Evolutionary conservation across 495 filamentous ascomycete species (phyloP).

Genomic region (Xylaria bambusicola): DNA sequence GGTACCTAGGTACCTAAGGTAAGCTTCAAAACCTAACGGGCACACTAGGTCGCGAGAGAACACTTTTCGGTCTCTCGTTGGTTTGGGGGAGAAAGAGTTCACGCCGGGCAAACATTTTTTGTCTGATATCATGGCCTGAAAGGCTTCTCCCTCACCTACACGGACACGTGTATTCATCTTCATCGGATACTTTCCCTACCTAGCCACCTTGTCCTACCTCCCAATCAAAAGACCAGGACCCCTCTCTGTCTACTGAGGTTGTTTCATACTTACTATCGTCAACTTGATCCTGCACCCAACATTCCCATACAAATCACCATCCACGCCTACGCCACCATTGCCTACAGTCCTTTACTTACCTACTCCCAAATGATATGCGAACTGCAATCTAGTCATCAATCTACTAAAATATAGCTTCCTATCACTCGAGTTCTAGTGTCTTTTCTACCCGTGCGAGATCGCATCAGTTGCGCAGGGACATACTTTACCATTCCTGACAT

Average conservation of each 20-base stretch:
- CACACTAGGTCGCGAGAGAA: conserved; percentile 7
- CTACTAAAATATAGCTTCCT: no score
- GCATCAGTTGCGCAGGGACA: no score
- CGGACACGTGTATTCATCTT: no score
- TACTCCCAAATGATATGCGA: no score
- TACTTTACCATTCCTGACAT: no score
- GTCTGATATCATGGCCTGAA: neutral
- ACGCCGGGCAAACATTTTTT: neutral
- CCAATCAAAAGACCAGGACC: neutral
- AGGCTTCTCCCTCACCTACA: neutral
- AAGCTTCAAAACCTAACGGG: no score
- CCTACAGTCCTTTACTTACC: neutral
- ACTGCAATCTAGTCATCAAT: no score
- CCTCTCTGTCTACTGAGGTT: neutral
- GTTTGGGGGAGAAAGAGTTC: neutral
- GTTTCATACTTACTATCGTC: no score
- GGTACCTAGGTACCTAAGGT: no score
- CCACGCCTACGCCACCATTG: conserved; percentile 19
- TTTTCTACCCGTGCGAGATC: no score
- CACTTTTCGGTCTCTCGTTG: conserved; percentile 18
- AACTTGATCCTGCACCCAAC: neutral
- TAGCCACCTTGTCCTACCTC: neutral
- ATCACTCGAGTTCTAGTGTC: no score
- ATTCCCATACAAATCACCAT: no score
- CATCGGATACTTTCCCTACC: neutral